A percentile compares a stretch with the other conserved stretches of the same genome.
phyloP scores from a whole-genome alignment of 805 yeast genomes.

The Candida rishiriensis region DNA sequence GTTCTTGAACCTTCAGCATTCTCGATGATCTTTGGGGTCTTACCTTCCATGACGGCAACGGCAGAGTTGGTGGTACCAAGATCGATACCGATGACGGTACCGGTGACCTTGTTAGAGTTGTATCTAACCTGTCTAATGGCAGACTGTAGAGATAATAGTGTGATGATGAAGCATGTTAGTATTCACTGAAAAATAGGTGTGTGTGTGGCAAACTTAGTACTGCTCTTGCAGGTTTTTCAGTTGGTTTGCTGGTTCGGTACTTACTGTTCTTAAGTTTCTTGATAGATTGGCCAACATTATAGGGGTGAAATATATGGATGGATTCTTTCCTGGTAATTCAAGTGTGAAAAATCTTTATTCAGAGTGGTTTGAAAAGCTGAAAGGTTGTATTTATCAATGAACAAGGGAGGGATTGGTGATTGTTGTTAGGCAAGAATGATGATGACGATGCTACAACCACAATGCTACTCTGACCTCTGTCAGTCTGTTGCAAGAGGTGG shows the following conservation, averaged over 20 bases:
- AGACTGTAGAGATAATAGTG: constrained; percentile 5
- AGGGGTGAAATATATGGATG: neutral
- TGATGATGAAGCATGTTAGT: constrained; percentile 3
- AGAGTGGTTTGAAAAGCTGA: no score
- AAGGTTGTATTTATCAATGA: no score
- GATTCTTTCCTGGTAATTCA: no score
- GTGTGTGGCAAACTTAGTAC: neutral
- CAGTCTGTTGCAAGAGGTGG: no score
- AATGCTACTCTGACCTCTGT: no score
- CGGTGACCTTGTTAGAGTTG: constrained; percentile 33
- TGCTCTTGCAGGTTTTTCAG: no score
- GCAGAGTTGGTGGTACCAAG: constrained; percentile 86
- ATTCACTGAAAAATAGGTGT: neutral
- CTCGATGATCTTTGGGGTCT: constrained; percentile 61
- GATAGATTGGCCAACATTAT: constrained; percentile 30
- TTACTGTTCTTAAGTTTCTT: constrained; percentile 30
- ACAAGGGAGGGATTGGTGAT: no score
- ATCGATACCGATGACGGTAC: constrained; percentile 71
- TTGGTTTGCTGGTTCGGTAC: no score
- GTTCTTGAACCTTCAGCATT: constrained; percentile 77
- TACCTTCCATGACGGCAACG: constrained; percentile 68
- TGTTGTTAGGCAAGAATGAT: no score
- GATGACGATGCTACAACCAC: no score
- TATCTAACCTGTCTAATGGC: constrained; percentile 28
- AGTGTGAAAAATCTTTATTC: no score